phyloP scores from a whole-genome alignment of 2,329 filamentous ascomycete genomes.

The Dactylella cylindrospora region DNA sequence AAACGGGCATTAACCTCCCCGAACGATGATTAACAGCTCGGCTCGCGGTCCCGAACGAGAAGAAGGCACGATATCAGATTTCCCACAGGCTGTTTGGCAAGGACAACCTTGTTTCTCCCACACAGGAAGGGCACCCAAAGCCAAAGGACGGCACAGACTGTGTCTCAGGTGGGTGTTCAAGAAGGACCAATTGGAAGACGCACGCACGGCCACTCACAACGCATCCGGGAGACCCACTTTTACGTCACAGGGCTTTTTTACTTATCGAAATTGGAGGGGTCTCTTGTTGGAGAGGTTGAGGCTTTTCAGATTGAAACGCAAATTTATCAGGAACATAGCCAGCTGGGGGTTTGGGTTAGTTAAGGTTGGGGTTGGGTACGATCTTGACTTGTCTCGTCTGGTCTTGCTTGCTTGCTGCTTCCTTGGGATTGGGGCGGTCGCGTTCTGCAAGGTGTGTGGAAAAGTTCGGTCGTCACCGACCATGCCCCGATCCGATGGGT shows the following conservation, averaged over 20 bases:
- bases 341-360: too few relatives aligned
- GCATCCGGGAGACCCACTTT: conserved; percentile 31
- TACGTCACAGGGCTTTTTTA: conserved; percentile 42
- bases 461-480: conserved; percentile 13
- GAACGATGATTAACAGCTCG: conserved; percentile 43
- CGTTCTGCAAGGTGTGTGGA: conserved; percentile 43
- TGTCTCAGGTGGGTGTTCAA: conserved; percentile 41
- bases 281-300: conserved; percentile 5
- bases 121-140: conserved; percentile 25
- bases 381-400: too few relatives aligned
- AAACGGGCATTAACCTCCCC: too few relatives aligned
- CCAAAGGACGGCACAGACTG: conserved; percentile 43
- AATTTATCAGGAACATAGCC: conserved; percentile 36
- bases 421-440: conserved; percentile 32
- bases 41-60: conserved; percentile 44
- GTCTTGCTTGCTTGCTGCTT: too few relatives aligned
- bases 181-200: conserved; percentile 19
- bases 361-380: too few relatives aligned
- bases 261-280: conserved; percentile 31
- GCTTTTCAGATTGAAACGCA: conserved; percentile 31
- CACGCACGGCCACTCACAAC: conserved; percentile 23
- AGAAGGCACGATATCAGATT: conserved; percentile 44
- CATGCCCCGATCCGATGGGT: conserved; percentile 27
- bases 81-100: conserved; percentile 33
- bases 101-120: conserved; percentile 32